phyloP scores from a whole-genome alignment of 2,329 filamentous ascomycete species.

The Beauveria australis region DNA sequence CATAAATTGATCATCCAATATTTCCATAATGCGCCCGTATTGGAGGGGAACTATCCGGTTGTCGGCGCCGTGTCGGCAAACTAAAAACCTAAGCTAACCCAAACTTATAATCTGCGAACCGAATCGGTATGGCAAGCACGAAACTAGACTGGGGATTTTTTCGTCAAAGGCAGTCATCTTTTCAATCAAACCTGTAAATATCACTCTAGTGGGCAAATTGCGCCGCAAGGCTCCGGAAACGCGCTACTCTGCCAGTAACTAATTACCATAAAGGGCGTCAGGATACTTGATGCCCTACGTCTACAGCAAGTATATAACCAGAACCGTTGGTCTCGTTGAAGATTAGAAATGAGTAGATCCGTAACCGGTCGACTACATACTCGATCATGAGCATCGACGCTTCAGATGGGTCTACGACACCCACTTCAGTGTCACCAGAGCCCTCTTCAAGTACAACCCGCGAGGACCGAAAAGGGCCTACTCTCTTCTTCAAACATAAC shows the following conservation, averaged over 20 bases:
- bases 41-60: background rate
- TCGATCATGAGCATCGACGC: background rate
- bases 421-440: background rate
- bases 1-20: background rate
- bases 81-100: background rate
- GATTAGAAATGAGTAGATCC: too few species aligned
- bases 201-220: background rate
- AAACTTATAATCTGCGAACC: background rate
- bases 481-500: background rate
- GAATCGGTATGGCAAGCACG: background rate
- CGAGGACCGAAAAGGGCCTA: background rate
- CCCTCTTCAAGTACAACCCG: background rate
- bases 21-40: too few species aligned
- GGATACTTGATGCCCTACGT: background rate
- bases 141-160: background rate
- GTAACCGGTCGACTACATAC: background rate
- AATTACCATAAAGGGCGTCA: background rate
- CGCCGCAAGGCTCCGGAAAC: background rate
- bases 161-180: background rate
- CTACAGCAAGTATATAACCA: background rate
- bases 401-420: background rate
- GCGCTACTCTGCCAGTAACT: background rate
- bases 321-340: background rate
- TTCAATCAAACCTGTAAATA: too few species aligned
- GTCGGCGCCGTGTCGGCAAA: slow-evolving; percentile 5